Evolutionary conservation across 805 yeast genomes (phyloP).

Genomic region (Kuraishia floccosa): DNA sequence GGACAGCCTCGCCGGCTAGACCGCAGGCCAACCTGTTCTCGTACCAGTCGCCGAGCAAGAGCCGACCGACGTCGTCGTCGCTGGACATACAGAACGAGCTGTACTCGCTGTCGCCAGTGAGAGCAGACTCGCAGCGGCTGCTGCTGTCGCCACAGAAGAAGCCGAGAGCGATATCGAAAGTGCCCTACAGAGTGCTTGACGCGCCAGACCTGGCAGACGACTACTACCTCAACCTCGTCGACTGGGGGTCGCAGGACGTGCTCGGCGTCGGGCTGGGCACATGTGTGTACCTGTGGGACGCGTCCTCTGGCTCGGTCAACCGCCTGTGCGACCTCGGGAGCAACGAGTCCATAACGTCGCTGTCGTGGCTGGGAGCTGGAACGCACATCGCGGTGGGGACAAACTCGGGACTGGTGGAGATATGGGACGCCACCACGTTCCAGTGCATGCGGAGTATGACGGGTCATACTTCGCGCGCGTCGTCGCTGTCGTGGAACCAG

Average conservation of each 20-base stretch:
- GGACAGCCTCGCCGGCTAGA: constrained; percentile 17
- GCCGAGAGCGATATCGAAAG: constrained; percentile 67
- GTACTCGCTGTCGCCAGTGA: constrained; percentile 75
- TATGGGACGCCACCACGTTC: constrained; percentile 82
- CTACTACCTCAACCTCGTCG: constrained; percentile 82
- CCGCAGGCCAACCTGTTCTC: constrained; percentile 49
- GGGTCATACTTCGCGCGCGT: constrained; percentile 79
- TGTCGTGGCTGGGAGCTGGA: constrained; percentile 92
- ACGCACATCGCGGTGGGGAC: constrained; percentile 94
- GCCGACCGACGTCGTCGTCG: constrained; percentile 47
- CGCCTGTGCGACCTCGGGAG: constrained; percentile 62
- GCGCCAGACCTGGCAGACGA: constrained; percentile 95
- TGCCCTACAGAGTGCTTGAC: constrained; percentile 87
- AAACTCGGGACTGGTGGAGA: constrained; percentile 75
- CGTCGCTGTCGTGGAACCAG: constrained; percentile 89
- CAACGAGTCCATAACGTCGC: constrained; percentile 66
- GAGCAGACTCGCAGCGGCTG: constrained; percentile 76
- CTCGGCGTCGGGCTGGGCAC: constrained; percentile 87
- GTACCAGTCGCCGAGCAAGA: constrained; percentile 60
- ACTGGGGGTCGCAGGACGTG: constrained; percentile 89
- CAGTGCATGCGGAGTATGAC: constrained; percentile 85
- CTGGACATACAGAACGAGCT: constrained; percentile 61
- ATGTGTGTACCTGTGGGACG: constrained; percentile 86
- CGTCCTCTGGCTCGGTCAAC: constrained; percentile 71
- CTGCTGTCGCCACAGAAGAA: constrained; percentile 75